phyloP scores from a whole-genome alignment of 1,284 basidiomycete species.

The Ceratobasidium sp. region DNA sequence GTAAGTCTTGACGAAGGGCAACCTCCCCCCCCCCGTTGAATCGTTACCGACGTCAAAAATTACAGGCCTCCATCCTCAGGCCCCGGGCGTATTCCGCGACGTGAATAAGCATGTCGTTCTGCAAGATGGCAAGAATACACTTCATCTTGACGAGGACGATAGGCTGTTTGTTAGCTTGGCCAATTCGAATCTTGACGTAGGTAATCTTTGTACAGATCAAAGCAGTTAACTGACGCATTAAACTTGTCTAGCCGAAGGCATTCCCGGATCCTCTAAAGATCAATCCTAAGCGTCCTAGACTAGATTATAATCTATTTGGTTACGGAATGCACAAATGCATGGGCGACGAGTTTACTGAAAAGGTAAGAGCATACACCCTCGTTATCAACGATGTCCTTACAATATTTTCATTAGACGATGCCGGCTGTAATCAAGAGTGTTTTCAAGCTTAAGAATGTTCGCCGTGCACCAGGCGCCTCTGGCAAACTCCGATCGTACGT shows the following conservation, averaged over 20 bases:
- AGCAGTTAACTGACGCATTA: too few species aligned
- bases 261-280: conserved; percentile 46
- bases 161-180: conserved; percentile 43
- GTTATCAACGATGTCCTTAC: neutral
- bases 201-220: too few species aligned
- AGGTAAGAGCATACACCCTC: neutral
- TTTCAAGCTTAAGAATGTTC: conserved; percentile 58
- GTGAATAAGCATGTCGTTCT: conserved; percentile 47
- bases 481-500: conserved; percentile 55
- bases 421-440: conserved; percentile 58
- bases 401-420: conserved; percentile 47
- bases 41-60: neutral
- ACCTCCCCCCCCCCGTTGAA: neutral
- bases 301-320: conserved; percentile 44
- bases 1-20: conserved; percentile 50
- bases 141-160: conserved; percentile 34
- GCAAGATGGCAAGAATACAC: conserved; percentile 48
- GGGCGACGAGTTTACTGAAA: conserved; percentile 30
- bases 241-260: conserved; percentile 50
- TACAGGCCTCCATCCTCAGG: conserved; percentile 45
- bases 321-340: conserved; percentile 45
- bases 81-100: conserved; percentile 54
- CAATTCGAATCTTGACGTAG: conserved; percentile 42
- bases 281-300: conserved; percentile 44
- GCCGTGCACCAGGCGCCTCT: conserved; percentile 55